Conservation (phyloP, 139 green algal species). For the Penium margaritaceum region DNA sequence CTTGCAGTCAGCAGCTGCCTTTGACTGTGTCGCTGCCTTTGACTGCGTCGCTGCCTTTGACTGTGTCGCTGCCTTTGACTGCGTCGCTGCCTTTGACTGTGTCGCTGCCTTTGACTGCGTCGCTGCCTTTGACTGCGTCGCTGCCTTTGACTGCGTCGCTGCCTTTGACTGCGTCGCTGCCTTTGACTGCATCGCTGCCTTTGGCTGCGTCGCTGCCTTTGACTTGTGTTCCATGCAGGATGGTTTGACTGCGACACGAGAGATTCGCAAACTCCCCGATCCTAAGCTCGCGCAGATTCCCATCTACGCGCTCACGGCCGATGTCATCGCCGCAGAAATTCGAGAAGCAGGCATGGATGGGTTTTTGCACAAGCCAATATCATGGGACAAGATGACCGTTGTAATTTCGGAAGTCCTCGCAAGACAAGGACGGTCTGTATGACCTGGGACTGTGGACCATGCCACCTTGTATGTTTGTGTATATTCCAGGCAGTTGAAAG, state of each 20-base stretch:
- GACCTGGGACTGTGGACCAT: not conserved
- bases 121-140: not conserved
- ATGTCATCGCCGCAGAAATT: conserved; percentile 32
- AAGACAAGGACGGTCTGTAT: not conserved
- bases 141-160: too few species aligned
- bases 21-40: too few species aligned
- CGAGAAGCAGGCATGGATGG: conserved; percentile 39
- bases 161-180: too few species aligned
- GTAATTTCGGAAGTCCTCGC: conserved; percentile 24
- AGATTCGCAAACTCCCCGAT: conserved; percentile 25
- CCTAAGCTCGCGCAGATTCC: not conserved
- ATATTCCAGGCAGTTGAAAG: too few species aligned
- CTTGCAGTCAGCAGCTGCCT: too few species aligned
- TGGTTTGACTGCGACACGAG: conserved; percentile 60
- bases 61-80: too few species aligned
- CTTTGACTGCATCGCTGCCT: too few species aligned
- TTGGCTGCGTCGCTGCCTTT: too few species aligned
- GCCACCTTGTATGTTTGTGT: not conserved
- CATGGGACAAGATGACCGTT: conserved; percentile 35
- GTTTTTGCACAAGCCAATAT: conserved; percentile 39
- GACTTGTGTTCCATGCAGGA: conserved; percentile 52
- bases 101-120: not conserved
- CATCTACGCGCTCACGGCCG: conserved; percentile 42
- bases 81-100: too few species aligned
- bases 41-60: too few species aligned